phyloP scores from a whole-genome alignment of 306 rosid species.

The Dryas alaskensis region DNA sequence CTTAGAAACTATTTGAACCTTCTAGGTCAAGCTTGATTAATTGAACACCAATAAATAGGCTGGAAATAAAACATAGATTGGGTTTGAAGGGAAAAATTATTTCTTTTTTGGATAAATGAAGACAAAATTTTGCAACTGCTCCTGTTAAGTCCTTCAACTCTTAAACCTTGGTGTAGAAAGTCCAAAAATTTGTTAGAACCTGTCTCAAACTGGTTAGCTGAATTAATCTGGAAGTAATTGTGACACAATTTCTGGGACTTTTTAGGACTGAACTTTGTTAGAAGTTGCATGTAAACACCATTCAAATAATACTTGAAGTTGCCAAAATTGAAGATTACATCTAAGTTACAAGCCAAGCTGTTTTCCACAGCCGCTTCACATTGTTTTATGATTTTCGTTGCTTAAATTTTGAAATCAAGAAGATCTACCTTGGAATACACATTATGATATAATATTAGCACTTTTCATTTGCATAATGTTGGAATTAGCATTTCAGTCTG shows the following conservation, averaged over 20 bases:
- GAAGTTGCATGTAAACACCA: neutral
- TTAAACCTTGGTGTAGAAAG: neutral
- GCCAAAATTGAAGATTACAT: neutral
- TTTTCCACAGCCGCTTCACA: neutral
- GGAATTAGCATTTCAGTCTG: neutral
- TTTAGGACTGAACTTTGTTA: neutral
- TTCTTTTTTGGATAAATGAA: neutral
- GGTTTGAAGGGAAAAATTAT: neutral
- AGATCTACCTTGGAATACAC: neutral
- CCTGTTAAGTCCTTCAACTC: neutral
- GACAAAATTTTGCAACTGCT: neutral
- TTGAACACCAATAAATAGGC: neutral
- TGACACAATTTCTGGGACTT: neutral
- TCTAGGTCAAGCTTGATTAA: neutral
- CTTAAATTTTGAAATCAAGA: neutral
- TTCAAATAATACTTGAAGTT: neutral
- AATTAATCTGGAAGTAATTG: neutral
- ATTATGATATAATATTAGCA: neutral
- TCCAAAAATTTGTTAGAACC: neutral
- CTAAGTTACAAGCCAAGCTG: neutral
- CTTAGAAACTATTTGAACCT: neutral
- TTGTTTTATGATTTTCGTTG: neutral
- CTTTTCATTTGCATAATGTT: neutral
- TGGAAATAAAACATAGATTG: neutral
- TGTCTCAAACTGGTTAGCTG: neutral